Conservation (phyloP, 306 rosid species). For the Sicyos edulis region DNA sequence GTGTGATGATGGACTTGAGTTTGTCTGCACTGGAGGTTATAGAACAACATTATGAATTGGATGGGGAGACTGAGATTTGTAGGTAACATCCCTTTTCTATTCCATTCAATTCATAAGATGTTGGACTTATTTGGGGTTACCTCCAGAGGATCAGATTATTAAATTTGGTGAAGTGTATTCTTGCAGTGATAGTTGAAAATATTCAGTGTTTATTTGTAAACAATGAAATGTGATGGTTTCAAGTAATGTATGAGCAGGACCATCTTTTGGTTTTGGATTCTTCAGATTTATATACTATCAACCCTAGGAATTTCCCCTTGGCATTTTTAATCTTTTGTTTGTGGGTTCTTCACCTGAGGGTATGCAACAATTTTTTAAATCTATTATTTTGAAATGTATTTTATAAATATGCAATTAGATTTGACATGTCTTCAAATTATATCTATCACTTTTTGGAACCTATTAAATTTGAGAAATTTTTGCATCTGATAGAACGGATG, state of each 20-base stretch:
- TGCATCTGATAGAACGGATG: too few relatives aligned
- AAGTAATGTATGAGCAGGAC: conserved; percentile 15
- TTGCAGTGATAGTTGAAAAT: conserved; percentile 18
- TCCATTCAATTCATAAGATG: conserved; percentile 5
- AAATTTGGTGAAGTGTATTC: conserved; percentile 21
- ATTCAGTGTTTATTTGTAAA: conserved; percentile 23
- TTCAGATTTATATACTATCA: background rate
- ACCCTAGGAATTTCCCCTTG: background rate
- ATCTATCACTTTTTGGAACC: too few relatives aligned
- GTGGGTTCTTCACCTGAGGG: too few relatives aligned
- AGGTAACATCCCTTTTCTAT: background rate
- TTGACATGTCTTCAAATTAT: too few relatives aligned
- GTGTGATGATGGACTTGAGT: conserved; percentile 64
- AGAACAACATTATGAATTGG: conserved; percentile 48
- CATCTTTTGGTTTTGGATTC: conserved; percentile 11
- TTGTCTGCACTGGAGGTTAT: conserved; percentile 45
- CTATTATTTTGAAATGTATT: too few relatives aligned
- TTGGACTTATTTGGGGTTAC: background rate
- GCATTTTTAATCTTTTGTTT: too few relatives aligned
- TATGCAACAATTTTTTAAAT: background rate
- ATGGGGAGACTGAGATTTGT: conserved; percentile 33
- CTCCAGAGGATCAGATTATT: conserved; percentile 10
- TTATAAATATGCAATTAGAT: too few relatives aligned
- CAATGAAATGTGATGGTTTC: conserved; percentile 19
- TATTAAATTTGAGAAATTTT: too few relatives aligned